These are phyloP conservation scores for Wallemia mellicola DNA, from an alignment of 1,284 basidiomycete species.

Conservation along the genomic window DNA sequence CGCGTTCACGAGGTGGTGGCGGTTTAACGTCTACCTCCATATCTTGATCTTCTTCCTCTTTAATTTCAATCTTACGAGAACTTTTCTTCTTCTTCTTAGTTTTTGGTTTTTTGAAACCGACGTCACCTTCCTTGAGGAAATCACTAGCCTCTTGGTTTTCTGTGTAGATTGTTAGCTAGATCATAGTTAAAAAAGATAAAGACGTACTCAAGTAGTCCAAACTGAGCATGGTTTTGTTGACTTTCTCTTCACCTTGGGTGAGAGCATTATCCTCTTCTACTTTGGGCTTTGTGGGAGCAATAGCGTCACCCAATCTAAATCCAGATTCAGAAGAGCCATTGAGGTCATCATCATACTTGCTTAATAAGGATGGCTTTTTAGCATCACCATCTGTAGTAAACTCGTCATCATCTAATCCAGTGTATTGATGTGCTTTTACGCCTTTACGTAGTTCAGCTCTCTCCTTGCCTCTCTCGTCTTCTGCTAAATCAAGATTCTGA, in stretches of 20 bases:
- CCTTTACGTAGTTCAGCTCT: conserved; percentile 47
- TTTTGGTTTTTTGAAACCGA: conserved; percentile 81
- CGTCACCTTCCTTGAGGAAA: conserved; percentile 67
- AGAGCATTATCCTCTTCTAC: conserved; percentile 17
- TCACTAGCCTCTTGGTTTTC: conserved; percentile 64
- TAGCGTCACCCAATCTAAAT: conserved; percentile 37
- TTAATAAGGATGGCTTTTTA: conserved; percentile 51
- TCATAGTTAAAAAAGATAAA: conserved; percentile 4
- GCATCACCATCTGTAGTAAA: conserved; percentile 34
- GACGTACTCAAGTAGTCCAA: conserved; percentile 69
- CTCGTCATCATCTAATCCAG: conserved; percentile 88
- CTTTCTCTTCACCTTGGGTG: conserved; percentile 25
- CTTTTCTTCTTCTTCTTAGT: conserved; percentile 73
- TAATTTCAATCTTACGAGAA: conserved; percentile 32
- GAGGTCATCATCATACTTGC: conserved; percentile 80
- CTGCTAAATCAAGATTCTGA: conserved; percentile 73
- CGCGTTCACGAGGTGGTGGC: conserved; percentile 9
- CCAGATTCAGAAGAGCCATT: conserved; percentile 35
- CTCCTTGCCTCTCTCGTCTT: conserved; percentile 45
- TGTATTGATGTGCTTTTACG: conserved; percentile 58
- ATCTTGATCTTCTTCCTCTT: conserved; percentile 26
- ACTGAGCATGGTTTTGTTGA: conserved; percentile 51
- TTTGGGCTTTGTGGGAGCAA: conserved; percentile 15
- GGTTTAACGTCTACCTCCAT: conserved; percentile 54
- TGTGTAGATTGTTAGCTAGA: conserved; percentile 13